Evolutionary conservation across 257 asterid genomes (phyloP).

Genomic region (Anisodus tanguticus): DNA sequence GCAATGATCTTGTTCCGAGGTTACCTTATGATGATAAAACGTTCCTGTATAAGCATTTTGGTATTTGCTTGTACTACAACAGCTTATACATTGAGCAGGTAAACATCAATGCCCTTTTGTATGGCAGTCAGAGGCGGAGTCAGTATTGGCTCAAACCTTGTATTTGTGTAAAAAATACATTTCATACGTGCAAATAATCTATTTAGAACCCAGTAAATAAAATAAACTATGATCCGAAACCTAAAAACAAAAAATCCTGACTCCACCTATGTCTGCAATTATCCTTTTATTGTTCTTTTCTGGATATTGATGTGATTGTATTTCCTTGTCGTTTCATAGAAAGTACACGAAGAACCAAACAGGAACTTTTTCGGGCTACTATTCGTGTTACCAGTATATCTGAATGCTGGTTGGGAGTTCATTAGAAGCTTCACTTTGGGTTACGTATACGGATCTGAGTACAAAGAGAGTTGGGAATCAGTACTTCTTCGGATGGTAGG

Average conservation of each 20-base stretch:
- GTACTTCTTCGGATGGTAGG: constrained; percentile 63
- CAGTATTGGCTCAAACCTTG: no score
- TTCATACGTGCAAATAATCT: no score
- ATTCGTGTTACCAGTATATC: constrained; percentile 63
- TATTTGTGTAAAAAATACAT: no score
- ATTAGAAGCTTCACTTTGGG: constrained; percentile 60
- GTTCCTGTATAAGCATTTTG: constrained; percentile 91
- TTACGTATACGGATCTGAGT: constrained; percentile 58
- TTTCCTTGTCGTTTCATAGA: constrained; percentile 41
- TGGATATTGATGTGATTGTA: background rate
- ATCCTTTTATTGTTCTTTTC: background rate
- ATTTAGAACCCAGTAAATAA: no score
- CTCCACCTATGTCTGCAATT: no score
- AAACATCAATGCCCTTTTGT: constrained; percentile 32
- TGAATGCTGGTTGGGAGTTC: constrained; percentile 80
- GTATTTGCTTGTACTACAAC: constrained; percentile 71
- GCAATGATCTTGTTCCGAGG: constrained; percentile 91
- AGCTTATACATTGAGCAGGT: constrained; percentile 77
- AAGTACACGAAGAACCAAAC: constrained; percentile 81
- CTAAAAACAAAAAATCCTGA: no score
- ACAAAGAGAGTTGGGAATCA: constrained; percentile 80
- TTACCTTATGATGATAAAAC: constrained; percentile 83
- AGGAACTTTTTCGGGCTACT: constrained; percentile 67
- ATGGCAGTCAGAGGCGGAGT: no score
- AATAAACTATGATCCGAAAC: no score